Base-by-base conservation (phyloP, 257 asterid species). In the Galeopsis tetrahit region DNA sequence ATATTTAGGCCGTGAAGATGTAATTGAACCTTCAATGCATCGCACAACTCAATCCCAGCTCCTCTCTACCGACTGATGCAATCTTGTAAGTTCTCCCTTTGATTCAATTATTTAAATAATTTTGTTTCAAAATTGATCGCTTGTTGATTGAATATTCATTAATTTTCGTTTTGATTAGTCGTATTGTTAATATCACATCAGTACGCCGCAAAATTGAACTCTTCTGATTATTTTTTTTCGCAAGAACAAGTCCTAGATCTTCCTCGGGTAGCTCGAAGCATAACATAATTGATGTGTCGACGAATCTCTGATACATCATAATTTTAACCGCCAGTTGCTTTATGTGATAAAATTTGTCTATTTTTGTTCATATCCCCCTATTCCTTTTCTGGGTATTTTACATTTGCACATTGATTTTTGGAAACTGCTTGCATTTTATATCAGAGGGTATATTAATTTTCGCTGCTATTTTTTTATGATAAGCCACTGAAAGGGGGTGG, bases 51-150 rank as follows among this genome's bases (percentile, higher is more conserved):
- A 14, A 70, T 57, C 57, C 31, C 56, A 7, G 42, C 66, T 63
- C 51, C 65, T 52, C 55, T 52, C 71, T 46, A 14, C 43, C 8
- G 4, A 31, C 66, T 53, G 60, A 52, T 73, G 72, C 78, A 66
- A 63, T 52, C 66, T 62, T 57, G 78, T 55, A 53, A 52, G 42
- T 63, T 34, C 31, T 11, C 40, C 6, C 10, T 43, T 57, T 59
- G 5, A 44, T 49, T n/a, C 39, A 21, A 38, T 46, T 46, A 32
- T 34, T 67, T 52, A 5, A 44, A 60, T 57, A 17, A 49, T 13
- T 17, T 14, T 33, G 59, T 39, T 59, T 46, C 36, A 13, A 63
- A 21, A 56, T 17, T 36, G 65, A 58, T 68, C 60, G 46, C 15
- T 68, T 13, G 42, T 51, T 51, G 68, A 57, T 51, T 51, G 68